Base-by-base conservation (phyloP, 2,329 filamentous ascomycete species). In the Ceratocystis diversiconidia region DNA sequence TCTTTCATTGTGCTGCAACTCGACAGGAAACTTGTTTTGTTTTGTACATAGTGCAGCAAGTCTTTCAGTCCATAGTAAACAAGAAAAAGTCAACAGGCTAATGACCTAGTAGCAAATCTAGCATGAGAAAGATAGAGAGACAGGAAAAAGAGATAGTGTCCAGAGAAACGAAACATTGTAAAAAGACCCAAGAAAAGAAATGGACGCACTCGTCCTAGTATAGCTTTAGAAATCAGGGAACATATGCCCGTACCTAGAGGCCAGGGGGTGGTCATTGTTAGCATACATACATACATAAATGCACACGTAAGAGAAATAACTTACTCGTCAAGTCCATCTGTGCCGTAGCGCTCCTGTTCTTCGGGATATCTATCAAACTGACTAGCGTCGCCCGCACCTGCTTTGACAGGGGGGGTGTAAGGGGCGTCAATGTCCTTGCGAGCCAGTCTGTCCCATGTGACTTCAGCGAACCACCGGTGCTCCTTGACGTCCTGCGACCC, bases 301-400 rank as follows among this genome's bases (percentile, higher is more conserved):
- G 36, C 36, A 41, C 10, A 12, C 1, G 32, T 15, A 61, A 30
- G 2, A 8, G n/a, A 52, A 65, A 36, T 8, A 65, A 88, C 92
- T 79, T 81, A 96, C 92, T 90, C 87, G 76, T 97, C 92, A 69
- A 86, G 80, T 59, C 90, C 73, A 64, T 77, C 78, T 70, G 82
- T 79, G 48, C 94, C 94, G 73, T 99, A 99, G 73, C 87, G 85
- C 76, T 99, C 94, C 57, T 89, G 90, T 76, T 99, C 94, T 76
- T 99, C 94, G 1, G 94, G 92, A 75, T 99, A 99, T 75, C 92
- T 90, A 77, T 99, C 94, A 73, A 99, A 99, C 76, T 96, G 89
- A 76, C 92, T 96, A 63, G 94, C 90, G 77, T 99, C 94, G 67
- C 94, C 94, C 36, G 90, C 87, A 52, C 94, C 94, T 52, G 90